Conservation (phyloP, 345 rosid genomes). For the Ailanthus altissimus region DNA sequence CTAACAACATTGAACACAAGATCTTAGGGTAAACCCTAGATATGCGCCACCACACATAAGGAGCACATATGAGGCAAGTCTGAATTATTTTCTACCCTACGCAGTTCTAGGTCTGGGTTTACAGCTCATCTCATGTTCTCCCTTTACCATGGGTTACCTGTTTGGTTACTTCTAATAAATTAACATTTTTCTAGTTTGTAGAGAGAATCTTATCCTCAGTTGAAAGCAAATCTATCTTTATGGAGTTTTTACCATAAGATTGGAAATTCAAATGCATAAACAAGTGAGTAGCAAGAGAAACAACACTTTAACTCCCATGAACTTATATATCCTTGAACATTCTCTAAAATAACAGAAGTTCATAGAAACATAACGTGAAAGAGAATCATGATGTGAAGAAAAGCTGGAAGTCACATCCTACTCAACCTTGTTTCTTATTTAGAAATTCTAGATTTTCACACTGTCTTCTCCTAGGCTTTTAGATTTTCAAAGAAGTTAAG, state of each 20-base stretch:
- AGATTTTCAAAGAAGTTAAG: background rate
- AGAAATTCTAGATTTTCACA: background rate
- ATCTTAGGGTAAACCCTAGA: background rate
- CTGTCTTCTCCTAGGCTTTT: background rate
- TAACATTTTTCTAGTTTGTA: background rate
- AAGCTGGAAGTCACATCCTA: background rate
- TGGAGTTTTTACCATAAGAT: background rate
- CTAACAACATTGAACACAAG: background rate
- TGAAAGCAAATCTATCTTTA: background rate
- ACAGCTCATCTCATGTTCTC: background rate
- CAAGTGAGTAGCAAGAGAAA: background rate
- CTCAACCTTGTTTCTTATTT: background rate
- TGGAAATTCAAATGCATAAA: background rate
- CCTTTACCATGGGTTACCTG: background rate
- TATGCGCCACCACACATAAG: background rate
- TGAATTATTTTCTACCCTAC: background rate
- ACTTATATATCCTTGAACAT: background rate
- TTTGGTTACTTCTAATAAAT: background rate
- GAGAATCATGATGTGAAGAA: background rate
- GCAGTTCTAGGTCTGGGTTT: background rate
- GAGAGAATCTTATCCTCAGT: background rate
- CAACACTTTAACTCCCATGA: background rate
- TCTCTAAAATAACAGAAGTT: background rate
- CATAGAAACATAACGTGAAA: background rate
- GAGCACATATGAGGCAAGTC: background rate